These are phyloP conservation scores for Cytospora piceicola DNA, from an alignment of 2,329 filamentous ascomycete genomes.

Conservation along the genomic window DNA sequence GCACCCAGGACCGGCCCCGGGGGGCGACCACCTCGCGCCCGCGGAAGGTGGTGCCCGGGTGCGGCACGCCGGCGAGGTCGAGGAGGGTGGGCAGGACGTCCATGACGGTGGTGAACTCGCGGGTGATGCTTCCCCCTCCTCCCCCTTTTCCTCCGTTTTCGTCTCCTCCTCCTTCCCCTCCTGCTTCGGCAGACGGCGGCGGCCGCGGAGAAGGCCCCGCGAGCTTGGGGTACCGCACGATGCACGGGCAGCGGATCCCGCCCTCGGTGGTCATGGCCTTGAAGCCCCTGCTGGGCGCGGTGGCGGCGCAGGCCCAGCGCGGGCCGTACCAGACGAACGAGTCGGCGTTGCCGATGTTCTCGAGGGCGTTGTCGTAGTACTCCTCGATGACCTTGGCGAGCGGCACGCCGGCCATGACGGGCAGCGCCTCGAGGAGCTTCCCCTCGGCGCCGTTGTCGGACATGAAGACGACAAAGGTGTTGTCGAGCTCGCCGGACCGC, in stretches of 20 bases:
- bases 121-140: too few species aligned
- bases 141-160: too few species aligned
- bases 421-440: constrained; percentile 31
- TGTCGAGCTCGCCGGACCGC: constrained; percentile 60
- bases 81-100: constrained; percentile 54
- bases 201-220: too few species aligned
- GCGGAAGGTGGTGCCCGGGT: constrained; percentile 55
- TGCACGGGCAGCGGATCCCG: constrained; percentile 56
- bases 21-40: constrained; percentile 40
- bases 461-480: constrained; percentile 67
- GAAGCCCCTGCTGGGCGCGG: constrained; percentile 36
- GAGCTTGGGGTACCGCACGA: constrained; percentile 39
- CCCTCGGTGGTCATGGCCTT: constrained; percentile 49
- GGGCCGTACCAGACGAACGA: constrained; percentile 62
- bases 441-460: constrained; percentile 55
- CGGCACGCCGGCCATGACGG: constrained; percentile 29
- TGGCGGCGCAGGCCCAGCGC: constrained; percentile 51
- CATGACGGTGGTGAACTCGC: constrained; percentile 57
- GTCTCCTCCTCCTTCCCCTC: too few species aligned
- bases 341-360: constrained; percentile 57
- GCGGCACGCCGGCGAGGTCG: constrained; percentile 51
- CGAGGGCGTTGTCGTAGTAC: constrained; percentile 60
- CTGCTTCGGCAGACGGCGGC: too few species aligned
- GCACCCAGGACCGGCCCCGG: constrained; percentile 42
- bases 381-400: constrained; percentile 42